Evolutionary conservation across 805 yeast genomes (phyloP), one percentile per base, ranked within the genome.

Genomic region (Monosporozyma siamensis): DNA sequence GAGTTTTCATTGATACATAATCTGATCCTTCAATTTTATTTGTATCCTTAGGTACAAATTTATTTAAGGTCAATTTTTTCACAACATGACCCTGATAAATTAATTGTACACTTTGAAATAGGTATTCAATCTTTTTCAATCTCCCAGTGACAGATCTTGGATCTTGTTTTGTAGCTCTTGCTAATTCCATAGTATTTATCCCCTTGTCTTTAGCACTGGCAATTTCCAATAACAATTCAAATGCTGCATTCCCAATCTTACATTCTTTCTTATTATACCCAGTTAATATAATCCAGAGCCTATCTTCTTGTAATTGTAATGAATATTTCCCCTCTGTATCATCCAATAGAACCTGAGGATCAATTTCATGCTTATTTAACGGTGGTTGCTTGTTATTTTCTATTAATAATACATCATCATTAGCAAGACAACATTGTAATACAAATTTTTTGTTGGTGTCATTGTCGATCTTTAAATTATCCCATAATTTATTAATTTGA

Each of bases 71-170:
- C 46, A 78, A 65, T 29, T 73, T 65, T 45, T 73, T 74, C 6
- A 85, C 75, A 34, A 72, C 74, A 43, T 72, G 75, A 2, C 77
- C 73, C 27, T 71, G 61, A 25, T 63, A 62, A 21, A 68, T 46
- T 18, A 70, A 50, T 37, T 59, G 66, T 1, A 50, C 48, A 40
- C 70, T 75, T 18, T 61, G 61, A 4, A 80, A 70, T 14, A 78
- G 59, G 17, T 74, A 75, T 29, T 67, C 75, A 15, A 82, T 61
- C 34, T 70, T 69, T 51, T 74, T 77, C 41, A 81, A 64, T 50
- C 92, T 68, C 1, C 77, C 67, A 0, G 88, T 78, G 32, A 81
- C 65, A 44, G 88, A 80, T 48, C 90, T 69, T 14, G 80, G 74
- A 52, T 82, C 92, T 59, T 82, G 92, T 7, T 74, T 74, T 0